Evolutionary conservation across 2,329 filamentous ascomycete genomes (phyloP).

Genomic region (Exophiala sp.): DNA sequence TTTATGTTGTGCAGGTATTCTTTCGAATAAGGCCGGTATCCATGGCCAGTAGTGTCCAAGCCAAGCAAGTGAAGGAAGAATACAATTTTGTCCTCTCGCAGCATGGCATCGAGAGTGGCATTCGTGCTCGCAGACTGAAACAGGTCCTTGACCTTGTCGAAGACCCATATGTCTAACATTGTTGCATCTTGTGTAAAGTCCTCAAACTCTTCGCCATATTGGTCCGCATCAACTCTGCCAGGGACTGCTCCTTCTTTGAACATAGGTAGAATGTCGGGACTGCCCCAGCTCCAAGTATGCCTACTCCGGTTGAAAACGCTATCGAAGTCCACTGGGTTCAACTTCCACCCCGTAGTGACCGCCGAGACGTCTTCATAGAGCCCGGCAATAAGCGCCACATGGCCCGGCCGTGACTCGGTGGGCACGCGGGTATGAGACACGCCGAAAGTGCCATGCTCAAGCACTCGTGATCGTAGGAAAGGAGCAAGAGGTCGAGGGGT

Average conservation of each 20-base stretch:
- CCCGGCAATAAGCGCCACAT: constrained; percentile 94
- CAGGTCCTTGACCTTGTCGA: constrained; percentile 83
- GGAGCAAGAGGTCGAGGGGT: constrained; percentile 78
- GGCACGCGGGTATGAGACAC: constrained; percentile 96
- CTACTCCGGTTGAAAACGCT: constrained; percentile 96
- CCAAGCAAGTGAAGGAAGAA: constrained; percentile 95
- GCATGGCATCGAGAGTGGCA: constrained; percentile 64
- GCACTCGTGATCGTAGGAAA: constrained; percentile 82
- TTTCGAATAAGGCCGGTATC: constrained; percentile 83
- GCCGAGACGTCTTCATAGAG: constrained; percentile 97
- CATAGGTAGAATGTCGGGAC: constrained; percentile 95
- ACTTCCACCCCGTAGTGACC: constrained; percentile 95
- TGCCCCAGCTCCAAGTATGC: constrained; percentile 99
- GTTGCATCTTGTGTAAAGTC: constrained; percentile 83
- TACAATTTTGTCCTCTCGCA: constrained; percentile 81
- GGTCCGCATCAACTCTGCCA: constrained; percentile 81
- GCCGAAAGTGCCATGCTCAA: constrained; percentile 89
- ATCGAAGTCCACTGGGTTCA: constrained; percentile 97
- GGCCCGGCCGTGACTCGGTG: constrained; percentile 91
- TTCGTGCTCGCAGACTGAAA: constrained; percentile 79
- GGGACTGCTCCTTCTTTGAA: constrained; percentile 89
- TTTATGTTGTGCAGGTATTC: constrained; percentile 96
- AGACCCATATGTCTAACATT: constrained; percentile 88
- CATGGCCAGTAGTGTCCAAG: constrained; percentile 84
- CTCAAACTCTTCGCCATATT: constrained; percentile 78